Conservation (phyloP, 257 asterid genomes). For the Rubia yunnanensis region DNA sequence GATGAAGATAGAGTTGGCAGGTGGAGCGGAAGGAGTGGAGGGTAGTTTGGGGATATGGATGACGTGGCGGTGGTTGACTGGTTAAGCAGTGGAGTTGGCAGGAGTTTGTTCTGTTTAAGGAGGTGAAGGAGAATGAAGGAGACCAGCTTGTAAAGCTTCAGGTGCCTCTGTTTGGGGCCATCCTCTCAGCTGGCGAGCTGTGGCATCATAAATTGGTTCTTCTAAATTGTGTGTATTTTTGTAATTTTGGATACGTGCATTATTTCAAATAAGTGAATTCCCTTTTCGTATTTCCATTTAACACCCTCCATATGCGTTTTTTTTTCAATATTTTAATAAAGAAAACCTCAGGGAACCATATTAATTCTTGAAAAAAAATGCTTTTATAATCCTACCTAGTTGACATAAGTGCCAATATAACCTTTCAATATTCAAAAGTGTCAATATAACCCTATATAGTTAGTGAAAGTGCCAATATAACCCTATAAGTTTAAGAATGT, state of each 20-base stretch:
- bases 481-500: too few relatives aligned
- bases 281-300: neutral
- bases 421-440: too few relatives aligned
- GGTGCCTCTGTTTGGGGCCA: neutral
- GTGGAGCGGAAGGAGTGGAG: constrained; percentile 24
- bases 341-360: too few relatives aligned
- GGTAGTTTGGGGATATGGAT: constrained; percentile 16
- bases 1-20: constrained; percentile 18
- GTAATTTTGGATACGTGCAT: neutral
- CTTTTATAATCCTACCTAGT: too few relatives aligned
- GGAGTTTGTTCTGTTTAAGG: neutral
- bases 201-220: neutral
- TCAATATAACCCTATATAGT: too few relatives aligned
- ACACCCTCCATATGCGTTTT: neutral
- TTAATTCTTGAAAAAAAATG: too few relatives aligned
- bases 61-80: constrained; percentile 19
- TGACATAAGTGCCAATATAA: too few relatives aligned
- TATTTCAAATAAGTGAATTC: neutral
- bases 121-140: neutral
- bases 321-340: too few relatives aligned
- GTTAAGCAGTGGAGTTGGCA: constrained; percentile 1
- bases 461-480: too few relatives aligned
- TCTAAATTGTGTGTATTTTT: neutral
- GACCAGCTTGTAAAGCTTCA: constrained; percentile 6
- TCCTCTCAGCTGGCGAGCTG: neutral